A percentile compares a stretch with the other conserved stretches of the same genome.
These are phyloP conservation scores for Raphanus sativus DNA, from an alignment of 345 rosid genomes.

Conservation along the genomic window DNA sequence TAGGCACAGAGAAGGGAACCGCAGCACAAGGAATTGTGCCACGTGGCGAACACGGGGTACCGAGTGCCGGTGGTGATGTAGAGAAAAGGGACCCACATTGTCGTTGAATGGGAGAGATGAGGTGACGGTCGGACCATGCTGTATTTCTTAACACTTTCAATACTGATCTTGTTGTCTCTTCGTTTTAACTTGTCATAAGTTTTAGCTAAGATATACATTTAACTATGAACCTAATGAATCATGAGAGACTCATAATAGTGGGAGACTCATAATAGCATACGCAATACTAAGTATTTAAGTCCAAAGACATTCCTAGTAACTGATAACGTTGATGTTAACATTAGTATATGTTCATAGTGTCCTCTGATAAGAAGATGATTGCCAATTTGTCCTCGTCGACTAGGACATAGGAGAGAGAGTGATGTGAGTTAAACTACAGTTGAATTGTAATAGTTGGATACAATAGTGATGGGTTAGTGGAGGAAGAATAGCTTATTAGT, in stretches of 20 bases:
- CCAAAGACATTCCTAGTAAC: too few species aligned
- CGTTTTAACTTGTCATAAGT: background rate
- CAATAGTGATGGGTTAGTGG: background rate
- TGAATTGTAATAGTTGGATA: constrained; percentile 1
- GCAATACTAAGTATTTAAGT: too few species aligned
- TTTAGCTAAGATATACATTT: background rate
- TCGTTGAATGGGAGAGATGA: constrained; percentile 21
- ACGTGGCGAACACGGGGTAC: constrained; percentile 9
- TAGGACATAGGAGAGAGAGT: background rate
- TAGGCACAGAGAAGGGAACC: background rate
- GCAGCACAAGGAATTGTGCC: constrained; percentile 8
- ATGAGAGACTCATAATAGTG: too few species aligned
- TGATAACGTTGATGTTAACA: constrained; percentile 16
- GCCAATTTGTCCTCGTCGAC: background rate
- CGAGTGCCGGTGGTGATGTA: background rate
- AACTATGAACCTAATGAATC: background rate
- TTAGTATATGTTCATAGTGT: background rate
- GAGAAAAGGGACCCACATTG: constrained; percentile 23
- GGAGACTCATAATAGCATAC: too few species aligned
- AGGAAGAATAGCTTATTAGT: background rate
- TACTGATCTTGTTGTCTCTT: background rate
- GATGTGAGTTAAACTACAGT: background rate
- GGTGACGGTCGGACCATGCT: constrained; percentile 37
- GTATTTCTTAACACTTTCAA: background rate
- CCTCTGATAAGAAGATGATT: background rate